Conservation (phyloP, 768 basidiomycete species). For the Daedaleopsis sinensis region DNA sequence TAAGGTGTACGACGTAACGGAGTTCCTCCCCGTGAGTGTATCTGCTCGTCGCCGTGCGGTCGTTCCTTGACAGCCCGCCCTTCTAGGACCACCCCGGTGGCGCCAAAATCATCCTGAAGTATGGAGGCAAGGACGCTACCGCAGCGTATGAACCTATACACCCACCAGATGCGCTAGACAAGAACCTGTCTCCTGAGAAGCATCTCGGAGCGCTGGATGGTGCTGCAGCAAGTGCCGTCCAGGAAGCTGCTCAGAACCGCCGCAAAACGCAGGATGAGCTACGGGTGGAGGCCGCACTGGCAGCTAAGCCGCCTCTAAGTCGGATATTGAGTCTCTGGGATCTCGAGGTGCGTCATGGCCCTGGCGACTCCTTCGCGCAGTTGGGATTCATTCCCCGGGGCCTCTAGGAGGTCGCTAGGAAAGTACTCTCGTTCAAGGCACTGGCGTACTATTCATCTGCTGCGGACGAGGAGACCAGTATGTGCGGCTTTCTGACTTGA, state of each 20-base stretch:
- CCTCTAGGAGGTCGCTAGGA: slow-evolving; percentile 66
- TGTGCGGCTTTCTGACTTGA: slow-evolving; percentile 27
- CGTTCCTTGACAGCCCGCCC: not conserved
- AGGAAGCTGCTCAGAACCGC: slow-evolving; percentile 54
- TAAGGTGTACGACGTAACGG: slow-evolving; percentile 86
- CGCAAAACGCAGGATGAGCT: slow-evolving; percentile 70
- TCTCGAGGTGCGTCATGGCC: slow-evolving; percentile 63
- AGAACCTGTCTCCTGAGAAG: slow-evolving; percentile 68
- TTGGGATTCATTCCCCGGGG: not conserved
- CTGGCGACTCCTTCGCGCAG: not conserved
- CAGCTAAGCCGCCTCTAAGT: slow-evolving; percentile 63
- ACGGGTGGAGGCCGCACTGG: slow-evolving; percentile 63
- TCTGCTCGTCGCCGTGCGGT: not conserved
- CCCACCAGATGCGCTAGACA: slow-evolving; percentile 77
- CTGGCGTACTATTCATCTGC: slow-evolving; percentile 86
- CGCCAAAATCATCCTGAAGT: slow-evolving; percentile 75
- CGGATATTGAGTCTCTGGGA: slow-evolving; percentile 78
- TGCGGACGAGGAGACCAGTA: slow-evolving; percentile 83
- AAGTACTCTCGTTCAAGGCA: slow-evolving; percentile 73
- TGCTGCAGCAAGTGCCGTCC: slow-evolving; percentile 45
- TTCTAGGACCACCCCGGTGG: slow-evolving; percentile 81
- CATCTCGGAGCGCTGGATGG: slow-evolving; percentile 70
- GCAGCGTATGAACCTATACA: slow-evolving; percentile 80
- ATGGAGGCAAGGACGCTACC: slow-evolving; percentile 87
- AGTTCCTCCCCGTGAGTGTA: slow-evolving; percentile 62